A percentile compares a stretch with the other conserved stretches of the same genome.
These are phyloP conservation scores for Actinidia chinensis DNA, from an alignment of 179 eudicot genomes.

Conservation along the genomic window DNA sequence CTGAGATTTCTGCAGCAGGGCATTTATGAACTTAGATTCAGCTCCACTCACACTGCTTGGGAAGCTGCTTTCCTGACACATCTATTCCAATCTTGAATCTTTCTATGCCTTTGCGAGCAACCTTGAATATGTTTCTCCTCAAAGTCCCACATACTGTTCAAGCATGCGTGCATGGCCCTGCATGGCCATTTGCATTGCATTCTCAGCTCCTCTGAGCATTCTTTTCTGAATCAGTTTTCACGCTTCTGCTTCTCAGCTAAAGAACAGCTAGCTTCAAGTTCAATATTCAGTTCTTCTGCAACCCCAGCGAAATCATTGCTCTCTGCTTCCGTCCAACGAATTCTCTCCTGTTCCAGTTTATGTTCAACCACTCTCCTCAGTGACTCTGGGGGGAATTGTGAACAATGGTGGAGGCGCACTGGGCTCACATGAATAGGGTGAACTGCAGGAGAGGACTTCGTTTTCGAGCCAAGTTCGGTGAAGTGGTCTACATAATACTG, in stretches of 20 bases:
- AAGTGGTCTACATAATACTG: constrained; percentile 65
- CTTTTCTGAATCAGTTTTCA: constrained; percentile 71
- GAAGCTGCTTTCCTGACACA: constrained; percentile 88
- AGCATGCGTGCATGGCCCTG: constrained; percentile 97
- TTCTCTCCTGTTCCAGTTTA: constrained; percentile 65
- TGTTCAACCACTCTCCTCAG: constrained; percentile 47
- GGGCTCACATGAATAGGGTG: constrained; percentile 52
- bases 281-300: constrained; percentile 72
- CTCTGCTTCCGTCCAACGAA: constrained; percentile 72
- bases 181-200: constrained; percentile 94
- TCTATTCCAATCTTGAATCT: constrained; percentile 79
- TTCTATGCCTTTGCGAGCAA: constrained; percentile 78
- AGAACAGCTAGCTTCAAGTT: constrained; percentile 66
- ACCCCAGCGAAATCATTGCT: constrained; percentile 89
- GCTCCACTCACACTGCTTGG: constrained; percentile 79
- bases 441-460: constrained; percentile 54
- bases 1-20: constrained; percentile 89
- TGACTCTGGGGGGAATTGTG: constrained; percentile 49
- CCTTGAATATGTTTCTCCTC: constrained; percentile 84
- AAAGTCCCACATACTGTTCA: constrained; percentile 89
- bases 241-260: constrained; percentile 52
- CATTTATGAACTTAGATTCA: constrained; percentile 87
- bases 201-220: constrained; percentile 86
- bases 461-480: constrained; percentile 44
- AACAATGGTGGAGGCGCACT: constrained; percentile 38